Evolutionary conservation across 2,329 filamentous ascomycete species (phyloP).

Genomic region (Amauroascus niger): DNA sequence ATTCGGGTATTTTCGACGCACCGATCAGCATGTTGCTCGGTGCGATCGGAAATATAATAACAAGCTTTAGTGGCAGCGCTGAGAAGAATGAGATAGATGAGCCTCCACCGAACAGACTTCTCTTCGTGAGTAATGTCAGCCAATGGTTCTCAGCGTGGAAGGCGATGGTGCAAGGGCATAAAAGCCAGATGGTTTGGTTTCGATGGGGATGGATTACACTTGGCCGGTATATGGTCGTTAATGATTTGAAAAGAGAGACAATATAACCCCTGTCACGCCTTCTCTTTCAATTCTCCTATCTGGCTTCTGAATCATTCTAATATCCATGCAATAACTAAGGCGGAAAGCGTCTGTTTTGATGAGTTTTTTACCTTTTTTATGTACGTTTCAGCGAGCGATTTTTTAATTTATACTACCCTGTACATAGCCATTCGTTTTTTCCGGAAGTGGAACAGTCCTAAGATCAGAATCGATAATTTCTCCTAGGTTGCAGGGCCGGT

Average conservation of each 20-base stretch:
- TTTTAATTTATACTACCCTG: not conserved
- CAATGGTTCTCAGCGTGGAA: constrained; percentile 60
- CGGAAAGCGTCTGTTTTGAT: not conserved
- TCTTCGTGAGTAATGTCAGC: constrained; percentile 61
- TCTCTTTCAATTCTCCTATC: not conserved
- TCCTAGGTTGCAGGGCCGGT: too few relatives aligned
- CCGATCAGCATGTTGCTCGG: constrained; percentile 58
- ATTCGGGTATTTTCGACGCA: constrained; percentile 64
- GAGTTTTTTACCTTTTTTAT: too few relatives aligned
- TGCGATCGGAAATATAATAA: constrained; percentile 32
- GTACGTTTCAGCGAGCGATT: not conserved
- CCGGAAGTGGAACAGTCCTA: not conserved
- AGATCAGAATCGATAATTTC: not conserved
- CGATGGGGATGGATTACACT: constrained; percentile 88
- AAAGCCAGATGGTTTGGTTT: constrained; percentile 98
- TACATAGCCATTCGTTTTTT: not conserved
- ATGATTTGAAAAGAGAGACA: constrained; percentile 59
- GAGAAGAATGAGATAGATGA: constrained; percentile 11
- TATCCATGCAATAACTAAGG: too few relatives aligned
- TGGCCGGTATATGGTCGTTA: constrained; percentile 90
- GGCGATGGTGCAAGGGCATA: constrained; percentile 83
- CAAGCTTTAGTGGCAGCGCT: not conserved
- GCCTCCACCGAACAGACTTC: constrained; percentile 32
- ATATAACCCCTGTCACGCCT: not conserved
- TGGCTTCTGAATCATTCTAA: not conserved